These are phyloP conservation scores for Pestalotiopsis sp. DNA, from an alignment of 2,329 filamentous ascomycete genomes.

Conservation along the genomic window DNA sequence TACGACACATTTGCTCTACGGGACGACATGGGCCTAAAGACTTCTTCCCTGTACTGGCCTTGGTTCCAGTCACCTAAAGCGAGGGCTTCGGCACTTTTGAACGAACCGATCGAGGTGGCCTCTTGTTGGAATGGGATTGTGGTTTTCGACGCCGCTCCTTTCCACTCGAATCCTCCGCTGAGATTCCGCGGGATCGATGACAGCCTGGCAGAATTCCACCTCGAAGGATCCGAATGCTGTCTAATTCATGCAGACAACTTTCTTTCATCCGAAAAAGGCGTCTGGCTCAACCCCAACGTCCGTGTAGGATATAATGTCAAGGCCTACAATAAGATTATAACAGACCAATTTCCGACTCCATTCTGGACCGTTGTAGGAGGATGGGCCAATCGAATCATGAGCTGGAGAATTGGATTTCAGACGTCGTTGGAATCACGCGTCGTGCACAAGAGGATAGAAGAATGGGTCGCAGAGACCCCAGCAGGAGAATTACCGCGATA, in stretches of 20 bases:
- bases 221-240: conserved; percentile 67
- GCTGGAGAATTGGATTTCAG: conserved; percentile 34
- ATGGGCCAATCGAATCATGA: conserved; percentile 36
- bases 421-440: conserved; percentile 37
- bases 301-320: conserved; percentile 52
- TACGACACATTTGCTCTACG: conserved; percentile 66
- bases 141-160: conserved; percentile 46
- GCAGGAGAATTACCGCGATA: conserved; percentile 29
- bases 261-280: conserved; percentile 42
- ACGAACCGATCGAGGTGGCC: conserved; percentile 58
- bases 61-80: conserved; percentile 53
- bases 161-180: conserved; percentile 47
- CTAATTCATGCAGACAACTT: conserved; percentile 62
- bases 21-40: conserved; percentile 54
- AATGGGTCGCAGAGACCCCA: conserved; percentile 40
- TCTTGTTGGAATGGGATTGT: conserved; percentile 72
- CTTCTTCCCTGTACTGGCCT: conserved; percentile 57
- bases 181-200: conserved; percentile 66
- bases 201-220: conserved; percentile 50
- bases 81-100: conserved; percentile 48
- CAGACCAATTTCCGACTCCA: conserved; percentile 41
- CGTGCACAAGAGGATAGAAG: conserved; percentile 41
- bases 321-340: conserved; percentile 39
- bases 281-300: conserved; percentile 59
- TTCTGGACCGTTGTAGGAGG: conserved; percentile 47